Evolutionary conservation across 768 basidiomycete genomes (phyloP), one percentile per base, ranked within the genome.

Genomic region (Xerocomellus amylosporus): DNA sequence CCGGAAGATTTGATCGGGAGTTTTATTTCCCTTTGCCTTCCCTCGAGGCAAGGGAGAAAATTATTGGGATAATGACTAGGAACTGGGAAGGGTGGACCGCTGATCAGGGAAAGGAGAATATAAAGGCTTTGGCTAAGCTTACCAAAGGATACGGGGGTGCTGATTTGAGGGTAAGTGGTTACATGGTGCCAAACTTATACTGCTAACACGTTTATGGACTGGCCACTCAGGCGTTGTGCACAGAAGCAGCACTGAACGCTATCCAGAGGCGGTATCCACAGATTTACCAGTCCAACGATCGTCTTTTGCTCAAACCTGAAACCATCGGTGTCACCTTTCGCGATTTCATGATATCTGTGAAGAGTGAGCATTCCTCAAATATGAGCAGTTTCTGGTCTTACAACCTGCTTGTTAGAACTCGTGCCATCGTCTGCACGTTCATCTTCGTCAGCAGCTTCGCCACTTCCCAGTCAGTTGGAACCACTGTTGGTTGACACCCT

Each of bases 101-200:
- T 2, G 75, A 76, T 57, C 74, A 71, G 44, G 79, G 75, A 14
- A 76, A 77, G 37, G 76, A 72, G 58, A 75, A 80, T 51, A 67
- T 79, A 44, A 78, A 78, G 59, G 90, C 88, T 8, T 71, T 99
- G 47, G 91, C 94, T 1, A 86, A 85, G 70, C 72, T 95, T 53
- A 98, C 96, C 8, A 98, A 98, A 71, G 97, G 97, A 0, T 99
- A 98, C 70, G 97, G 92, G 24, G 97, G 97, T 58, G 97, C 97
- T 36, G 97, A 99, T 78, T 70, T 99, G 53, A 77, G 97, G 73
- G 96, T 96, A 61, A 58, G 89, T 60, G 20, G 17, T 12, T 13
- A 47, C 14, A 1, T 39, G 30, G 17, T 22, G 45, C 10, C 46
- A 40, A 26, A 26, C 37, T 28, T 46, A 40, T 37, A 28, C 12